These are phyloP conservation scores for Torulaspora globosa DNA, from an alignment of 1,139 yeast species.

Conservation along the genomic window DNA sequence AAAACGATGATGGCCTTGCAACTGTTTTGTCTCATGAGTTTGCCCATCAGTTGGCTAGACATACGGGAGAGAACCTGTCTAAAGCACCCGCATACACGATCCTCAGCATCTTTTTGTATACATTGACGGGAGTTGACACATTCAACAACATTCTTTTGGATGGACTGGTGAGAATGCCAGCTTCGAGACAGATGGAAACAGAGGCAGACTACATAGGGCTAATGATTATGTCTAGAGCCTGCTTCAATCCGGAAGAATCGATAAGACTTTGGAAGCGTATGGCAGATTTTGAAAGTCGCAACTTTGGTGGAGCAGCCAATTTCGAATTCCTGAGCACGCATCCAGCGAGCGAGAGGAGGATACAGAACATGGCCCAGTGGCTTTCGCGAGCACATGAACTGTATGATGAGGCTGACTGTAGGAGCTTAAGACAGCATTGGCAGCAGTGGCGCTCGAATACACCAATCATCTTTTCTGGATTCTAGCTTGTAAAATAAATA, in stretches of 20 bases:
- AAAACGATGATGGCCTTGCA: conserved; percentile 85
- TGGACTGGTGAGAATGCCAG: conserved; percentile 68
- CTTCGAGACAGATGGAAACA: conserved; percentile 87
- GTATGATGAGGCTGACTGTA: conserved; percentile 34
- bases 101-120: conserved; percentile 48
- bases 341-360: conserved; percentile 76
- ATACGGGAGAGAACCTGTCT: conserved; percentile 76
- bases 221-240: conserved; percentile 85
- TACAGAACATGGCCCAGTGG: conserved; percentile 66
- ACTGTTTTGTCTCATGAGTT: conserved; percentile 91
- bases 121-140: conserved; percentile 50
- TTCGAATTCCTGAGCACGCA: conserved; percentile 80
- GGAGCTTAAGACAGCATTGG: conserved; percentile 8
- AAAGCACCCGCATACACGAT: conserved; percentile 56
- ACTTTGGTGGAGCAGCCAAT: conserved; percentile 36
- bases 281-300: conserved; percentile 52
- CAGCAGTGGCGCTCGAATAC: conserved; percentile 13
- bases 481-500: conserved; percentile 4
- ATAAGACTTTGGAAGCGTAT: conserved; percentile 78
- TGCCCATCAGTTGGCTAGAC: conserved; percentile 91
- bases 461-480: conserved; percentile 10
- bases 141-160: conserved; percentile 54
- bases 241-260: conserved; percentile 74
- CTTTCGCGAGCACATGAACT: conserved; percentile 57
- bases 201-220: conserved; percentile 96